Base-by-base conservation (phyloP, 306 rosid species). In the Fagus crenata region DNA sequence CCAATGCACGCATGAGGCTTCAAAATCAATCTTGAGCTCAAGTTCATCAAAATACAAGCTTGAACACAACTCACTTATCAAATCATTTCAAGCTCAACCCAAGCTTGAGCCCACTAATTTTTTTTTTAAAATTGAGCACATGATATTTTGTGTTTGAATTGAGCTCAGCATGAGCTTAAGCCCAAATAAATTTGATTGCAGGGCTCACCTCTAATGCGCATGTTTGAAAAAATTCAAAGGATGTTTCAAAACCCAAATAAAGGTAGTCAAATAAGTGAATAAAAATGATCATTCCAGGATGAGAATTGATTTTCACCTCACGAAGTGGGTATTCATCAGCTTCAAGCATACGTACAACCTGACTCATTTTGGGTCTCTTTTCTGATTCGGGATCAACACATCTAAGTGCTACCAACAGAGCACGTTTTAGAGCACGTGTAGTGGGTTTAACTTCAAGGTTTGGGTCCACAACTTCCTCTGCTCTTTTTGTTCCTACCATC, bases 361-460 rank as follows among this genome's bases (percentile, higher is more conserved):
- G 98, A 83, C 95, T 85, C 98, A 94, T 94, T 89, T 88, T 92
- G 35, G 98, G 98, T 78, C 98, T 85, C 81, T 90, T 94, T 12
- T 88, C 90, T 14, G 97, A 78, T 77, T 92, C 97, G 1, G 93
- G 96, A 83, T 94, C 98, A 58, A 94, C 96, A 83, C 98, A 94
- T 83, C 94, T 85, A 58, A 94, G 92, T 9, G 96, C 92, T 40
- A 90, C 96, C 71, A 94, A 85, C 83, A 94, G 97, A 60, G 90
- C 84, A 41, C 92, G 95, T 77, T 94, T 94, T 74, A 92, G 85
- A 14, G 92, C 91, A 14, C 97, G 96, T 6, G 85, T 82, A n/a
- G 89, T 56, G 40, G 98, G 97, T 77, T 92, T 94, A 74, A 84
- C 89, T 80, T 94, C 91, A 74, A 94, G 89, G 81, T 64, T 84